phyloP scores from a whole-genome alignment of 2,329 filamentous ascomycete species.

The Trichoderma koningii region DNA sequence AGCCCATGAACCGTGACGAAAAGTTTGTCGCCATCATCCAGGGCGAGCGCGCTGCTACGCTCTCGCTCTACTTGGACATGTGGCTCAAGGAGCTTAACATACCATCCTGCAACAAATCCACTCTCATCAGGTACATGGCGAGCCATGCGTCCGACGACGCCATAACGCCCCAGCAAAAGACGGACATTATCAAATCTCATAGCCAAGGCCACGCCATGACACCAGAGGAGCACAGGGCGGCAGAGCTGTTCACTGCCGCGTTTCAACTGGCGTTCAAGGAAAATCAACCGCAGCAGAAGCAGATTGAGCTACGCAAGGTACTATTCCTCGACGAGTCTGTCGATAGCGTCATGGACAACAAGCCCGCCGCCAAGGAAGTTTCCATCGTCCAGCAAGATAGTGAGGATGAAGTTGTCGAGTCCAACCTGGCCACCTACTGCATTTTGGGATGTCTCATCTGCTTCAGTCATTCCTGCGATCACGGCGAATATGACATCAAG shows the following conservation, averaged over 20 bases:
- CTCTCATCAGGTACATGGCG: constrained; percentile 57
- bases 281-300: constrained; percentile 39
- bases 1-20: constrained; percentile 54
- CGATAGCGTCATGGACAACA: constrained; percentile 56
- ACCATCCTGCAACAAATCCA: constrained; percentile 54
- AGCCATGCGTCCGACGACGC: constrained; percentile 49
- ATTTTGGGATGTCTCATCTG: constrained; percentile 61
- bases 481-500: constrained; percentile 60
- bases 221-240: constrained; percentile 47
- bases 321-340: constrained; percentile 56
- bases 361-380: constrained; percentile 53
- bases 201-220: constrained; percentile 45
- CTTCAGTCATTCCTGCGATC: constrained; percentile 62
- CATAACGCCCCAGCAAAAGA: constrained; percentile 58
- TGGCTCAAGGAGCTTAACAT: constrained; percentile 56
- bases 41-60: constrained; percentile 54
- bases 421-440: constrained; percentile 56
- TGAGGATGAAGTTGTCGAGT: constrained; percentile 48
- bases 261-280: constrained; percentile 58
- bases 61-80: constrained; percentile 55
- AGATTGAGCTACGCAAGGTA: constrained; percentile 54
- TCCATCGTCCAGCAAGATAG: constrained; percentile 39
- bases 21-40: constrained; percentile 53
- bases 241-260: constrained; percentile 56
- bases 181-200: constrained; percentile 52